These are phyloP conservation scores for Zoysia japonica DNA, from an alignment of 176 grass and related monocot genomes.

Conservation along the genomic window DNA sequence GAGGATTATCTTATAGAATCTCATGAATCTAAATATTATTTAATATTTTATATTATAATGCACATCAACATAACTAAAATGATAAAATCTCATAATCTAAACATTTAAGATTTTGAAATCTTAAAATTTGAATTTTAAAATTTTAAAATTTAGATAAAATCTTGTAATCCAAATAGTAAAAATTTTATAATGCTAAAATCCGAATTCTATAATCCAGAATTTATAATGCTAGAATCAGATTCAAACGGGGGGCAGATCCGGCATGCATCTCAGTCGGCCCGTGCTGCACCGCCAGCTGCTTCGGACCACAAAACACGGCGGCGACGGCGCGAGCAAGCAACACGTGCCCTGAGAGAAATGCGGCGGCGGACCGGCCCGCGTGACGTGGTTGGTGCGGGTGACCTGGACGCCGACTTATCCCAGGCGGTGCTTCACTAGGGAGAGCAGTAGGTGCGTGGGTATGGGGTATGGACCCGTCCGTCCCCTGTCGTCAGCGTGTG, in stretches of 20 bases:
- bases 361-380: background rate
- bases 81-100: no score
- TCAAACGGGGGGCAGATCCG: background rate
- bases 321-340: background rate
- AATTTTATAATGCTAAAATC: no score
- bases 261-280: background rate
- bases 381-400: conserved; percentile 4
- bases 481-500: background rate
- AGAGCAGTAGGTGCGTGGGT: background rate
- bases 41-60: no score
- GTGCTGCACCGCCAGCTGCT: background rate
- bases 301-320: background rate
- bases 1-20: no score
- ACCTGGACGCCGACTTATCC: conserved; percentile 3
- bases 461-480: background rate
- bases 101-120: no score
- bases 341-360: background rate
- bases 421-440: background rate
- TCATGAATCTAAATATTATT: no score
- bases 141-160: no score
- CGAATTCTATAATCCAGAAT: no score
- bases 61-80: no score
- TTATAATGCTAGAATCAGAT: no score
- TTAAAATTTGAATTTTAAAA: no score
- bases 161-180: no score